A percentile compares a stretch with the other conserved stretches of the same genome.
phyloP scores from a whole-genome alignment of 805 yeast genomes.

The Isabelozyma gotoi region DNA sequence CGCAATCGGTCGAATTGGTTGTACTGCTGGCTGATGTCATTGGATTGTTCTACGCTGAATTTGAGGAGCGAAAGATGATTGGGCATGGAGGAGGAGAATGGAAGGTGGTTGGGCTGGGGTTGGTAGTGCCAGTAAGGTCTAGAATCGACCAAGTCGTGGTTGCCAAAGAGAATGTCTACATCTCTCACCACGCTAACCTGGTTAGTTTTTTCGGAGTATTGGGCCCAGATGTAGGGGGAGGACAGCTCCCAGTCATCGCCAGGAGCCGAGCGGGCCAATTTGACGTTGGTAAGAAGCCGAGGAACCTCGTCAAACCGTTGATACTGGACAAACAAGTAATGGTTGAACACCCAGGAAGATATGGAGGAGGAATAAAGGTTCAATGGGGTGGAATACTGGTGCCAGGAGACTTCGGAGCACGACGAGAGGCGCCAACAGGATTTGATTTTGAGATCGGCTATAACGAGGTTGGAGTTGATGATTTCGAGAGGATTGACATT shows the following conservation, averaged over 20 bases:
- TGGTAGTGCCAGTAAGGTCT: constrained; percentile 23
- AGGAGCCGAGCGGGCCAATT: not conserved
- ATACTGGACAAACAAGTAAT: not conserved
- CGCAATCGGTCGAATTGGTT: constrained; percentile 14
- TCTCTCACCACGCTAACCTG: constrained; percentile 18
- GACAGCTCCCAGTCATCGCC: not conserved
- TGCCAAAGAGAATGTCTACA: constrained; percentile 28
- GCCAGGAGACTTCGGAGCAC: not conserved
- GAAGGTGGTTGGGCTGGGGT: constrained; percentile 10
- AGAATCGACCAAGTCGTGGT: constrained; percentile 26
- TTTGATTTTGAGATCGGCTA: not conserved
- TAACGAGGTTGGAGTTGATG: not conserved
- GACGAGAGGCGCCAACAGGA: not conserved
- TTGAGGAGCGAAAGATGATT: constrained; percentile 20
- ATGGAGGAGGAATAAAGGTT: not conserved
- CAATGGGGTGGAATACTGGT: not conserved
- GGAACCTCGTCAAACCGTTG: not conserved
- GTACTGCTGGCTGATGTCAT: constrained; percentile 8
- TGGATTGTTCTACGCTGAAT: constrained; percentile 13
- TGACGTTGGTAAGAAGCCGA: not conserved
- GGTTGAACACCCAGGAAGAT: not conserved
- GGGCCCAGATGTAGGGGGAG: constrained; percentile 3
- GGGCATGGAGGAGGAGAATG: constrained; percentile 12
- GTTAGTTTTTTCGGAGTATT: constrained; percentile 2
- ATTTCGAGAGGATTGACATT: not conserved